These are phyloP conservation scores for Quercus wislizeni DNA, from an alignment of 306 rosid species.

Conservation along the genomic window DNA sequence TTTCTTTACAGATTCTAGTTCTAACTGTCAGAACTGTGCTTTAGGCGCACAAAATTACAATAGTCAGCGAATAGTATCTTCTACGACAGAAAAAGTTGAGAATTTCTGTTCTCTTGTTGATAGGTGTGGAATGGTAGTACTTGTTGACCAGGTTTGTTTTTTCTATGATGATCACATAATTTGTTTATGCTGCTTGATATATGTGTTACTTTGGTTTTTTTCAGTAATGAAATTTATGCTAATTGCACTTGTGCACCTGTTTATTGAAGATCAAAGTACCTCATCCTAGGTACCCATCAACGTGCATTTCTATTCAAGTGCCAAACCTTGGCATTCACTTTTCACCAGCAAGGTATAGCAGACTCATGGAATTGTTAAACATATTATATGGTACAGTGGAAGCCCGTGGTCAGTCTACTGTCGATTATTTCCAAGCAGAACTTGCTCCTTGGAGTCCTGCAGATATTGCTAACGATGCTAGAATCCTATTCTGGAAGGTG, in stretches of 20 bases:
- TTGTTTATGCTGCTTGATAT: background rate
- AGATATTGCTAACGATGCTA: slow-evolving; percentile 71
- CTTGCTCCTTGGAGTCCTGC: slow-evolving; percentile 61
- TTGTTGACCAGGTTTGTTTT: slow-evolving; percentile 76
- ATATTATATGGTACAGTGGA: slow-evolving; percentile 60
- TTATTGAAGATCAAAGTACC: slow-evolving; percentile 78
- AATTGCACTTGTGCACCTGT: slow-evolving; percentile 11
- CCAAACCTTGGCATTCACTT: slow-evolving; percentile 95
- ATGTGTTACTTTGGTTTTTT: slow-evolving; percentile 8
- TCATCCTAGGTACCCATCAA: slow-evolving; percentile 89
- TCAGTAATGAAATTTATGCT: slow-evolving; percentile 14
- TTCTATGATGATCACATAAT: background rate
- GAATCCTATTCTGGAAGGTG: slow-evolving; percentile 94
- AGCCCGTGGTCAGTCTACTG: slow-evolving; percentile 51
- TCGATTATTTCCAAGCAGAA: slow-evolving; percentile 51
- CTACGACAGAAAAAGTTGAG: slow-evolving; percentile 30
- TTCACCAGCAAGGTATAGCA: slow-evolving; percentile 71
- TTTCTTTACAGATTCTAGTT: slow-evolving; percentile 73
- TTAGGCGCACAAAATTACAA: slow-evolving; percentile 39
- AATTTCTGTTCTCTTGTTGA: slow-evolving; percentile 73
- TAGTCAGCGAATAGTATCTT: slow-evolving; percentile 31
- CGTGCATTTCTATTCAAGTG: slow-evolving; percentile 84
- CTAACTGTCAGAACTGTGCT: slow-evolving; percentile 59
- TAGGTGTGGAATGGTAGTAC: slow-evolving; percentile 94
- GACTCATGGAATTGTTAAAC: slow-evolving; percentile 70